Base-by-base conservation (phyloP, 75 land plant species). In the Picea glauca region DNA sequence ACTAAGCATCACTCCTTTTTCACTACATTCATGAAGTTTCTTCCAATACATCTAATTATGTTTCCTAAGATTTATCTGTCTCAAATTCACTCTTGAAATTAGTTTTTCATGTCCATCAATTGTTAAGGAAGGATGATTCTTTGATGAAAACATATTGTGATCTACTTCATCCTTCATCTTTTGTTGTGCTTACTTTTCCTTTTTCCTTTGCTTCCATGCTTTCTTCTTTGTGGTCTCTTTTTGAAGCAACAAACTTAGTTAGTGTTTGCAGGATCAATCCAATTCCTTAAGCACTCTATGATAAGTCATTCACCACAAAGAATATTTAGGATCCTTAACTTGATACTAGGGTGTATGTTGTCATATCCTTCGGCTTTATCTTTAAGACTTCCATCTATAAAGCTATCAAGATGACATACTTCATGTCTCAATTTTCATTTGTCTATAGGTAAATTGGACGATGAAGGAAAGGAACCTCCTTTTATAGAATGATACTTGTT, bases 291-390 rank as follows among this genome's bases (percentile, higher is more conserved):
- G 0, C 26, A 26, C 26, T 26, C 26, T 26, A 26, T 26, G 26
- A 26, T 26, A 26, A 91, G 91, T 76, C 83, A 70, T 75, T 91
- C 91, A 80, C 91, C 89, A 79, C 93, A 91, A 17, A 93, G 82
- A 76, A 89, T 81, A 61, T 83, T 89, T n/a, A 26, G 82, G 5
- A 93, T 80, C 38, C 78, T 88, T 63, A 91, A 80, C 83, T 89
- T 93, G 38, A 75, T 81, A 5, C 85, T 78, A 40, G 78, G n/a
- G 32, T 81, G 81, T 30, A 31, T 74, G 54, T 81, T 26, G 26
- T 26, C 26, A 84, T 93, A 91, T 58, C 68, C 84, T n/a, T 81
- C 81, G 26, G 26, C 63, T 20, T 87, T 86, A 3, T 43, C 32
- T 13, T 81, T 78, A 33, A 92, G 59, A 26, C 62, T 83, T 63